Base-by-base conservation (phyloP, 176 grass and related monocot genomes). In the Ananas comosus region DNA sequence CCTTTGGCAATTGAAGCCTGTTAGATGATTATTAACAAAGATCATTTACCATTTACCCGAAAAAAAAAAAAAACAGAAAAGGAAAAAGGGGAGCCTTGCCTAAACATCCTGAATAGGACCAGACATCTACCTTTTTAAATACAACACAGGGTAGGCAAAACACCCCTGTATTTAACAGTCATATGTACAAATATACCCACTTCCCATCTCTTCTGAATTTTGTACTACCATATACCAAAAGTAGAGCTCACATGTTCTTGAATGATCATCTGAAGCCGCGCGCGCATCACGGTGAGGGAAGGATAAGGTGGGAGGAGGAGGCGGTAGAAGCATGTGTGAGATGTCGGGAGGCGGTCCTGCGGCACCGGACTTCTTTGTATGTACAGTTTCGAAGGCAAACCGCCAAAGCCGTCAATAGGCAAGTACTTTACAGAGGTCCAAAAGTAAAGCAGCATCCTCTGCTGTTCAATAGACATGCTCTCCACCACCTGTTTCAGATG, bases 351-450 rank as follows among this genome's bases (percentile, higher is more conserved):
- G 29, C 42, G 85, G 50, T 86, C 83, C 48, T 82, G 77, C 13
- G 95, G 91, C 59, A 83, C 87, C 12, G 73, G 66, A 68, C 79
- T 84, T 80, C 70, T 93, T 49, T 88, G 93, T 91, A 99, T 84
- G 69, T 93, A 88, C 75, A 99, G 63, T 74, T 90, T 97, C 25
- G 94, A 88, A 64, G 79, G 71, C 82, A 99, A 74, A 53, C 90
- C 95, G 68, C 82, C 33, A 67, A 99, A 99, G 13, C 95, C 90
- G 54, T 99, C 95, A 0, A 86, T 70, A 13, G 95, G 95, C 19
- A 99, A 81, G 79, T 86, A 99, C 64, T 82, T 99, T 12, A 99
- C 82, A 28, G 95, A 99, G 16, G 90, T 99, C 95, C 95, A 99
- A 69, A 99, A 99, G 76, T 93, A 99, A 66, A 99, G 78, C 9